A percentile compares a stretch with the other conserved stretches of the same genome.
These are phyloP conservation scores for Aphanoascus verrucosus DNA, from an alignment of 2,329 filamentous ascomycete genomes.

Conservation along the genomic window DNA sequence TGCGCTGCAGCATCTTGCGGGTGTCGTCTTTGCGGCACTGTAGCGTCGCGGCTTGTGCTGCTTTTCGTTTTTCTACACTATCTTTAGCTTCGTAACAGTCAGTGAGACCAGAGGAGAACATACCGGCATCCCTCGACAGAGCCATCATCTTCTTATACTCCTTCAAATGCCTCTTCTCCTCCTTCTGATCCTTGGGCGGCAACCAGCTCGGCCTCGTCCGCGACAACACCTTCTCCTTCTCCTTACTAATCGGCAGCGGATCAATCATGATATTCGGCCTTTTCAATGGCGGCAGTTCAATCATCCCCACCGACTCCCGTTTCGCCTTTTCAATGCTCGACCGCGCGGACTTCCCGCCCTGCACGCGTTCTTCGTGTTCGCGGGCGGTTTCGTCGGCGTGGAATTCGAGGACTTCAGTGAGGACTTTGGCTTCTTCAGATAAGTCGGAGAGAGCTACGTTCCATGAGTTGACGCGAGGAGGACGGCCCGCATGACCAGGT, in stretches of 20 bases:
- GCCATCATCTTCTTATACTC: conserved; percentile 58
- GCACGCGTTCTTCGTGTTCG: conserved; percentile 37
- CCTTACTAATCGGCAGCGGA: conserved; percentile 54
- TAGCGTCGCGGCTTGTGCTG: conserved; percentile 37
- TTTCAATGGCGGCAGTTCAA: conserved; percentile 50
- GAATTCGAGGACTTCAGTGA: conserved; percentile 50
- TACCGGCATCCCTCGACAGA: conserved; percentile 48
- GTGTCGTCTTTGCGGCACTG: conserved; percentile 43
- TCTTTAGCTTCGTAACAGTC: conserved; percentile 5
- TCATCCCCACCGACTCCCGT: conserved; percentile 27
- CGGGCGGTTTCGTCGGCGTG: conserved; percentile 43
- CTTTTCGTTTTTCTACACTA: conserved; percentile 39
- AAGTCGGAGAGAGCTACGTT: conserved; percentile 47
- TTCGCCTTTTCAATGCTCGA: conserved; percentile 31
- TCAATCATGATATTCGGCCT: conserved; percentile 56
- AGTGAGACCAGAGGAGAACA: background rate
- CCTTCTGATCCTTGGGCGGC: conserved; percentile 64
- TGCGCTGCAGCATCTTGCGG: conserved; percentile 44
- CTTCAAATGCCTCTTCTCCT: conserved; percentile 79
- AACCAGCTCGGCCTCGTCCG: conserved; percentile 59
- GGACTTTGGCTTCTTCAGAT: conserved; percentile 48
- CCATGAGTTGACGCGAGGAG: conserved; percentile 48
- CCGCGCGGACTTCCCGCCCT: conserved; percentile 34
- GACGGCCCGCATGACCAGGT: conserved; percentile 21
- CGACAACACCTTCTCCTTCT: conserved; percentile 54